Evolutionary conservation across 2,329 filamentous ascomycete species (phyloP).

Genomic region (Fonsecaea pedrosoi): DNA sequence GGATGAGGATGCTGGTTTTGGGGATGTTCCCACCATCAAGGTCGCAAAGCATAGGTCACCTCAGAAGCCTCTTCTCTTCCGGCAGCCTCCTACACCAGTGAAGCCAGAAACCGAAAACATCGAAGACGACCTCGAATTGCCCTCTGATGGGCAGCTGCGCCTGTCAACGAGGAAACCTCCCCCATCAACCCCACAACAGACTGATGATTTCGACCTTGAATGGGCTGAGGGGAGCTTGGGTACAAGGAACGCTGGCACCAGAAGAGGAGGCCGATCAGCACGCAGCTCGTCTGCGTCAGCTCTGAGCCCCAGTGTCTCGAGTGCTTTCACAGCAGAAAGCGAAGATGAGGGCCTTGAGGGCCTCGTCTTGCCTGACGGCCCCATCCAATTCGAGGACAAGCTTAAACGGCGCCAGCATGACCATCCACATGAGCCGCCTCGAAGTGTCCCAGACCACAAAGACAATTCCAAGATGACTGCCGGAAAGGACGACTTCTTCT

Average conservation of each 20-base stretch:
- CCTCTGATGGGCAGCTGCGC: constrained; percentile 67
- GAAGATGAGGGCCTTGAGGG: constrained; percentile 92
- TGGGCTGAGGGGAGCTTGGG: constrained; percentile 94
- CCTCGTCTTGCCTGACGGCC: constrained; percentile 82
- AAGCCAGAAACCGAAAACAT: constrained; percentile 67
- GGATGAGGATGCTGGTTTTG: constrained; percentile 67
- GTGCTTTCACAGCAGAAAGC: constrained; percentile 88
- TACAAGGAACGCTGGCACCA: constrained; percentile 85
- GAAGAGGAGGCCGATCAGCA: constrained; percentile 77
- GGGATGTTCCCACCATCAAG: constrained; percentile 71
- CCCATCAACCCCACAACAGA: constrained; percentile 67
- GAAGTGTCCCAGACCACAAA: constrained; percentile 47
- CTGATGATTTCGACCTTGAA: constrained; percentile 79
- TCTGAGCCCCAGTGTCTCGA: constrained; percentile 89
- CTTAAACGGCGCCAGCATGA: constrained; percentile 72
- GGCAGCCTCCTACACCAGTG: constrained; percentile 44
- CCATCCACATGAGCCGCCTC: constrained; percentile 46
- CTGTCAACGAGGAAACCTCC: constrained; percentile 67
- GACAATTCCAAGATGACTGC: constrained; percentile 42
- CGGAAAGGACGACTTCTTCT: constrained; percentile 76
- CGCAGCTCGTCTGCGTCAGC: constrained; percentile 87
- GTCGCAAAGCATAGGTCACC: constrained; percentile 64
- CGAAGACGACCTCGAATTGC: constrained; percentile 75
- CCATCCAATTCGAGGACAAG: constrained; percentile 80
- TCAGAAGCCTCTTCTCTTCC: constrained; percentile 57